These are phyloP conservation scores for Phytophthora sp. DNA, from an alignment of 352 stramenopile genomes.

Conservation along the genomic window DNA sequence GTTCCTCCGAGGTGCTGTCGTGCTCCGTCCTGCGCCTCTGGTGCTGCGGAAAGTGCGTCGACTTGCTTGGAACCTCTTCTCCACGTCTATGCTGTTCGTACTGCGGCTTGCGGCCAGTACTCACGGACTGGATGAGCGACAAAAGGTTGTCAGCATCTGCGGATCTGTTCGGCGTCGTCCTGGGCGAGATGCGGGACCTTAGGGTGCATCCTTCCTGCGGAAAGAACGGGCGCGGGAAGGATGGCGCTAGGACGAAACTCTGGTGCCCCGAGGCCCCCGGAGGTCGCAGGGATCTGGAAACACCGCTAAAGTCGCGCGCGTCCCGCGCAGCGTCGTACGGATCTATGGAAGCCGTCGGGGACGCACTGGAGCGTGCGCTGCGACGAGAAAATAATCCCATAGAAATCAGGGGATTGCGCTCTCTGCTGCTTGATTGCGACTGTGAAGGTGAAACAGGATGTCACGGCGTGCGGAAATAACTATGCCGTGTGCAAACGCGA, in stretches of 20 bases:
- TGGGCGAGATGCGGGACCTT: background rate
- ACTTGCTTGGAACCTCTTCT: background rate
- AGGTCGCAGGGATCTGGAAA: background rate
- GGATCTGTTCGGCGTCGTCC: constrained; percentile 17
- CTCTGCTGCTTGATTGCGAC: constrained; percentile 19
- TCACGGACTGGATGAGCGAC: constrained; percentile 37
- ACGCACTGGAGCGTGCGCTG: no score
- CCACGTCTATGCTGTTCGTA: background rate
- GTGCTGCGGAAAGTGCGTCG: background rate
- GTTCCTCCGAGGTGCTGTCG: constrained; percentile 25
- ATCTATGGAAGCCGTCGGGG: background rate
- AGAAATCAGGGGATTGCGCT: constrained; percentile 21
- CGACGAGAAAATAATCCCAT: constrained; percentile 7
- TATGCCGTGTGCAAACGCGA: no score
- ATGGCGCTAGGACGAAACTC: background rate
- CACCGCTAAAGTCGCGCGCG: background rate
- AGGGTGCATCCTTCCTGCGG: constrained; percentile 21
- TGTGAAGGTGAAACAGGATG: background rate
- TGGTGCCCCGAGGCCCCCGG: background rate
- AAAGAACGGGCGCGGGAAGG: constrained; percentile 34
- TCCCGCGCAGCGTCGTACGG: background rate
- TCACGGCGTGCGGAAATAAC: background rate
- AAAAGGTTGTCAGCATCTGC: constrained; percentile 37
- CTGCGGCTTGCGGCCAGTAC: constrained; percentile 5
- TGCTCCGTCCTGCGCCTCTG: constrained; percentile 6